These are phyloP conservation scores for Salisapilia sapeloensis DNA, from an alignment of 352 stramenopile species.

Conservation along the genomic window DNA sequence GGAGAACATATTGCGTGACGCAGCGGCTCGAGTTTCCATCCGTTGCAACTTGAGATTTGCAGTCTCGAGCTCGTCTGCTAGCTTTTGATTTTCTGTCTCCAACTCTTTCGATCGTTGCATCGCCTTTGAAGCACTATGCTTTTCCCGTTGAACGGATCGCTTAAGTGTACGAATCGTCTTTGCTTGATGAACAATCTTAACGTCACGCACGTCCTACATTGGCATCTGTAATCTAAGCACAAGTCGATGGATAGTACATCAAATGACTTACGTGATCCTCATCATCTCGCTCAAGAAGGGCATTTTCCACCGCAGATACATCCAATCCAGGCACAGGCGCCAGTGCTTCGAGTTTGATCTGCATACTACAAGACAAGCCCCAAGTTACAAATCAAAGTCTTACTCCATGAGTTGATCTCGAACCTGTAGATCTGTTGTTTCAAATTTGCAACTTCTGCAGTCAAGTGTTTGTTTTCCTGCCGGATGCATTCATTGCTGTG, in stretches of 20 bases:
- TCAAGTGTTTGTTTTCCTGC: constrained; percentile 32
- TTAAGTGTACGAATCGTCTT: constrained; percentile 48
- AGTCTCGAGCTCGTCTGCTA: constrained; percentile 42
- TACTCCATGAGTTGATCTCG: background rate
- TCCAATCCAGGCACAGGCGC: constrained; percentile 43
- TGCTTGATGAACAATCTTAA: constrained; percentile 66
- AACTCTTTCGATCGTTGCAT: constrained; percentile 16
- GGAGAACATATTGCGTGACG: no score
- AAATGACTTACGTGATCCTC: constrained; percentile 23
- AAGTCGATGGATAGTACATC: background rate
- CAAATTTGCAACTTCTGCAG: constrained; percentile 18
- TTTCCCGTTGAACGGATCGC: constrained; percentile 31
- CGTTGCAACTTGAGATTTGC: constrained; percentile 37
- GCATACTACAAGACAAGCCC: constrained; percentile 13
- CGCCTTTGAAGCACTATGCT: constrained; percentile 23
- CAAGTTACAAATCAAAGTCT: background rate
- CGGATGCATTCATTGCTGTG: no score
- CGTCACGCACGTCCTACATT: constrained; percentile 45
- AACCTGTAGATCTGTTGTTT: constrained; percentile 47
- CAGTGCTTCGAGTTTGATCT: constrained; percentile 55
- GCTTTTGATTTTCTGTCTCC: constrained; percentile 11
- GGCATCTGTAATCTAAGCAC: background rate
- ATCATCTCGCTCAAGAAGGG: constrained; percentile 39
- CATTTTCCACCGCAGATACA: constrained; percentile 23
- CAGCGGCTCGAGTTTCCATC: constrained; percentile 20